Evolutionary conservation across 257 asterid species (phyloP), one percentile per base, ranked within the genome.

Genomic region (Solanum stenotomum): DNA sequence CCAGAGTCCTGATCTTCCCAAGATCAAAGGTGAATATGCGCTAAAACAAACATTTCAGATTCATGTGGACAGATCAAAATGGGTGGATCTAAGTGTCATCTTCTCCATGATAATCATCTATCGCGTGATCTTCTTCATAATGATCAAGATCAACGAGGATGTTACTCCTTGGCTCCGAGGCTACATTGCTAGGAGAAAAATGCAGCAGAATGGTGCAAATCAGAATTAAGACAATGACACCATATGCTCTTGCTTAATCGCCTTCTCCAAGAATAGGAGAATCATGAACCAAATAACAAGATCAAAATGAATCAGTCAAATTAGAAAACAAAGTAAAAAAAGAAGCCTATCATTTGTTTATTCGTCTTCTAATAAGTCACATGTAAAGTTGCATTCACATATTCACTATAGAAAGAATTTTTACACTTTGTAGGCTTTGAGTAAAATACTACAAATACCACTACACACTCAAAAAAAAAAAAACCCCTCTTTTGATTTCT

Each of bases 161-260:
- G 96, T 97, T 13, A 97, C 99, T 8, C 99, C 98, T 4, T 95
- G 98, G 98, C 92, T 96, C 68, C 95, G 98, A 1, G 98, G 99
- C 25, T 94, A 91, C 87, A 87, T 96, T n/a, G 98, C 98, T 12
- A 91, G 98, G 89, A 94, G 98, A 89, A 94, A 95, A 92, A 94
- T 95, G 93, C 94, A 93, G 74, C 94, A 88, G 88, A 95, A 92
- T 88, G 93, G 89, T 81, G 95, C 92, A 16, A 92, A 83, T 86
- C 96, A 89, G 92, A 93, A 93, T 59, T 44, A 75, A 33, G 49
- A 75, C 92, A 92, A 18, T 94, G 82, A 10, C 31, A 91, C 0
- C 95, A 93, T 11, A 40, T 96, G 5, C 98, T 98, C 5, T 92
- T 98, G 95, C 71, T 93, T 98, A 96, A 67, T 95, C 98, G 6